These are phyloP conservation scores for Haematococcus sp. DNA, from an alignment of 139 green algal species.

Conservation along the genomic window DNA sequence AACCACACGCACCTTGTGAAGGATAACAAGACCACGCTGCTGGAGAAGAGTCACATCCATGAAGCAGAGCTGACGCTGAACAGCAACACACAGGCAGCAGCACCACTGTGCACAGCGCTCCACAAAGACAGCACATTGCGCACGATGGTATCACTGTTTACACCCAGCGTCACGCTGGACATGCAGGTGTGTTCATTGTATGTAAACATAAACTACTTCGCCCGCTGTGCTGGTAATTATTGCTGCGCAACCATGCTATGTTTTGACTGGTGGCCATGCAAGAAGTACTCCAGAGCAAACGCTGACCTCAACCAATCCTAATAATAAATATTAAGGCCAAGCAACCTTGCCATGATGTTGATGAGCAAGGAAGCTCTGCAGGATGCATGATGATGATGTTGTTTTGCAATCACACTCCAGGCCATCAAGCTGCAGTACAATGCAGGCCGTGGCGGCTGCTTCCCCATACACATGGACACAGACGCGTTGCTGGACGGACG, in stretches of 20 bases:
- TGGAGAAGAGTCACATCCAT: slow-evolving; percentile 61
- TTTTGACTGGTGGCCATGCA: too few species aligned
- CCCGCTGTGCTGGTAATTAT: too few species aligned
- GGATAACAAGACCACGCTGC: slow-evolving; percentile 27
- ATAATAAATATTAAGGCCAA: background rate
- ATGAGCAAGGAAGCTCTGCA: too few species aligned
- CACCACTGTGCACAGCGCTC: slow-evolving; percentile 49
- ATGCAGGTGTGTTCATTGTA: slow-evolving; percentile 31
- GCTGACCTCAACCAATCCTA: background rate
- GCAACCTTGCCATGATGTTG: background rate
- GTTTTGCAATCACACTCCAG: slow-evolving; percentile 8
- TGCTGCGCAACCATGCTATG: too few species aligned
- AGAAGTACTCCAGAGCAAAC: too few species aligned
- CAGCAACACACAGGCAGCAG: slow-evolving; percentile 14
- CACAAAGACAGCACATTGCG: slow-evolving; percentile 48
- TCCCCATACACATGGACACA: slow-evolving; percentile 78
- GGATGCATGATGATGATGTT: background rate
- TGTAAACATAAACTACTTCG: background rate
- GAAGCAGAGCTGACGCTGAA: slow-evolving; percentile 48
- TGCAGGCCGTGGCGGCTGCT: slow-evolving; percentile 63
- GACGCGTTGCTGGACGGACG: slow-evolving; percentile 64
- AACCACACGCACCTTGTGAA: slow-evolving; percentile 70
- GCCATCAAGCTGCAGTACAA: slow-evolving; percentile 81
- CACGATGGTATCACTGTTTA: slow-evolving; percentile 61
- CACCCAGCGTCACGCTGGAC: slow-evolving; percentile 57